Evolutionary conservation across 2,329 filamentous ascomycete genomes (phyloP), one percentile per base, ranked within the genome.

Genomic region (Epichloe gansuensis): DNA sequence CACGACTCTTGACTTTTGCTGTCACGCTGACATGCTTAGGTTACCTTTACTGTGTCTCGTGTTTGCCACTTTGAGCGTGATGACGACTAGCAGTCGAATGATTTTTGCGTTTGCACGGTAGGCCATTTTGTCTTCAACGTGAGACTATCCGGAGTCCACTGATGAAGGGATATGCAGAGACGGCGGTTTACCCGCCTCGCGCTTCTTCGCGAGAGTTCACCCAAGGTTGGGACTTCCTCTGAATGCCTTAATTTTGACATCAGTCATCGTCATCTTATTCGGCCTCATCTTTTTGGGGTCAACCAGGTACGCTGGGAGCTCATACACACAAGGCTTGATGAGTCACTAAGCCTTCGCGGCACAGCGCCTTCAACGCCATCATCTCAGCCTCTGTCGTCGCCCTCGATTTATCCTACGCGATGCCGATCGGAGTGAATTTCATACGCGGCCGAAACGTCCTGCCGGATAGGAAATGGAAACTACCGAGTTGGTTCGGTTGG

Each of bases 221-320:
- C 71, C 74, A 0, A 71, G 64, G 13, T 73, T 87, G 0, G 76
- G 77, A 0, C 75, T 86, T 1, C 85, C 85, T 0, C 66, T 89
- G 13, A 85, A 87, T 58, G 76, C 83, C 0, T 68, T 88, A 1
- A 70, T 80, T 12, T 71, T 86, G 49, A 82, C 80, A 2, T 72
- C 77, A 0, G 67, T 66, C 4, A 72, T 84, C 45, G 80, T 86
- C 2, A 73, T 86, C 52, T 71, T 87, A 12, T 85, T 88, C 52
- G 84, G 84, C 0, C 74, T 78, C 53, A 82, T 88, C 55, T 85
- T 86, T 63, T 72, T 89, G 3, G 84, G 82, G 0, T 85, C 81
- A 2, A 71, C 67, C 9, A 59, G 57, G 57, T 59, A 40, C 23
- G 12, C 8, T 5, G 38, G 1, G 9, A n/a, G 12, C 40, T 31